Evolutionary conservation across 345 rosid species (phyloP).

Genomic region (Rubroshorea leprosula): DNA sequence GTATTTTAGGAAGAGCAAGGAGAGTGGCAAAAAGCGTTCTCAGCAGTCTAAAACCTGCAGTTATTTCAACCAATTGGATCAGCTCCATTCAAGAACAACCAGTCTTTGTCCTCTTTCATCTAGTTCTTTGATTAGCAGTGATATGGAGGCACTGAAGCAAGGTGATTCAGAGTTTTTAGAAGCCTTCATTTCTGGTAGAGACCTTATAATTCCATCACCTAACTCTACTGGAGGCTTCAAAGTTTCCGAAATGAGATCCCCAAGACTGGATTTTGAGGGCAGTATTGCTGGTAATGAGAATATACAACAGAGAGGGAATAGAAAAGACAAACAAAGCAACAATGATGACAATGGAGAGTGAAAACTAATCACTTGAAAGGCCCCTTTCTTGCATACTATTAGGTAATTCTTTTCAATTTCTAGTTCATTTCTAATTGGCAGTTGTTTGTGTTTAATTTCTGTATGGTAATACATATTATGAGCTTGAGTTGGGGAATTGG

Average conservation of each 20-base stretch:
- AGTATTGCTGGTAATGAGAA: conserved; percentile 2
- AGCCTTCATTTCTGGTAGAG: conserved; percentile 16
- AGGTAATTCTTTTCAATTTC: too few species aligned
- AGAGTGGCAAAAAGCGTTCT: conserved; percentile 23
- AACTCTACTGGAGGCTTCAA: conserved; percentile 7
- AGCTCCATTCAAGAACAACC: conserved; percentile 27
- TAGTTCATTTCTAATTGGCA: too few species aligned
- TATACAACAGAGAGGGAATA: conserved; percentile 11
- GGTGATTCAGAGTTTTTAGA: conserved; percentile 28
- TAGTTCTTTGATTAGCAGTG: conserved; percentile 4
- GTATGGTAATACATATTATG: too few species aligned
- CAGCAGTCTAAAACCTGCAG: conserved; percentile 31
- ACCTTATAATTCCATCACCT: conserved; percentile 6
- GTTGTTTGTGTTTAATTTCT: too few species aligned
- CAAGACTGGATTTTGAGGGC: conserved; percentile 16
- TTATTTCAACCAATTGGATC: conserved; percentile 37
- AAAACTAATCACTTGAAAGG: too few species aligned
- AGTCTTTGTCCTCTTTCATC: conserved; percentile 8
- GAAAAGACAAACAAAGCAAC: conserved; percentile 11
- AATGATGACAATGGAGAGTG: conserved; percentile 6
- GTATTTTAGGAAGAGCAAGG: conserved; percentile 38
- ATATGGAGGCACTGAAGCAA: conserved; percentile 15
- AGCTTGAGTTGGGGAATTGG: too few species aligned
- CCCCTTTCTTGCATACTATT: too few species aligned
- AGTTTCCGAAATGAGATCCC: conserved; percentile 15